Percentiles rank a stretch among this genome's conserved stretches.
These are phyloP conservation scores for Chiua virens DNA, from an alignment of 768 basidiomycete species.

Conservation along the genomic window DNA sequence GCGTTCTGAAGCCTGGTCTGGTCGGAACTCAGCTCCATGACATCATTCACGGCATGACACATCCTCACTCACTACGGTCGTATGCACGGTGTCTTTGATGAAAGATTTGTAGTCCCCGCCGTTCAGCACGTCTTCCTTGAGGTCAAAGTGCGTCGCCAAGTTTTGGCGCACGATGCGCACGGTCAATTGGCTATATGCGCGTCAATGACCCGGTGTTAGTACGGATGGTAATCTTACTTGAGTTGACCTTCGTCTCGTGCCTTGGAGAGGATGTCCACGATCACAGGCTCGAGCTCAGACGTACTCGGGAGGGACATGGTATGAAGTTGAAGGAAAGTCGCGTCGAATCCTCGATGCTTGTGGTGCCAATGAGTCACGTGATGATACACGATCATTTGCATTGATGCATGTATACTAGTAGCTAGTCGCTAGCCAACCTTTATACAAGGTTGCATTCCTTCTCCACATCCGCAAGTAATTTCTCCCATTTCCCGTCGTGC, in stretches of 20 bases:
- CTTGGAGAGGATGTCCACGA: slow-evolving; percentile 20
- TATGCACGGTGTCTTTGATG: slow-evolving; percentile 38
- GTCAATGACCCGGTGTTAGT: background rate
- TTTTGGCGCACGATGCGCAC: slow-evolving; percentile 48
- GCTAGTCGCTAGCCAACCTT: no score
- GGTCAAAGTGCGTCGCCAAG: slow-evolving; percentile 46
- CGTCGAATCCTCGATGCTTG: background rate
- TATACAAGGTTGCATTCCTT: slow-evolving; percentile 22
- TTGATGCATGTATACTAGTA: no score
- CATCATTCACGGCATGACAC: background rate
- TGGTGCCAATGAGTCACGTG: slow-evolving; percentile 16
- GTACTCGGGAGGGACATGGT: slow-evolving; percentile 16
- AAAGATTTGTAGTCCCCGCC: slow-evolving; percentile 43
- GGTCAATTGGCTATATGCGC: slow-evolving; percentile 35
- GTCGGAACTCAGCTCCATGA: background rate
- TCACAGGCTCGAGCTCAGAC: slow-evolving; percentile 15
- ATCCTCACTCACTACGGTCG: slow-evolving; percentile 11
- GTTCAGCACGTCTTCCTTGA: slow-evolving; percentile 47
- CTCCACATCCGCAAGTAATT: slow-evolving; percentile 25
- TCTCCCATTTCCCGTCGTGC: slow-evolving; percentile 29
- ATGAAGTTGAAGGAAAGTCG: background rate
- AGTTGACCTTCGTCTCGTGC: slow-evolving; percentile 24
- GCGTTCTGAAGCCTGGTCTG: slow-evolving; percentile 11
- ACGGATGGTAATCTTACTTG: slow-evolving; percentile 6
- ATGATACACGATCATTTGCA: no score